Evolutionary conservation across 805 yeast species (phyloP).

Genomic region (Metschnikowia bowlesiae): DNA sequence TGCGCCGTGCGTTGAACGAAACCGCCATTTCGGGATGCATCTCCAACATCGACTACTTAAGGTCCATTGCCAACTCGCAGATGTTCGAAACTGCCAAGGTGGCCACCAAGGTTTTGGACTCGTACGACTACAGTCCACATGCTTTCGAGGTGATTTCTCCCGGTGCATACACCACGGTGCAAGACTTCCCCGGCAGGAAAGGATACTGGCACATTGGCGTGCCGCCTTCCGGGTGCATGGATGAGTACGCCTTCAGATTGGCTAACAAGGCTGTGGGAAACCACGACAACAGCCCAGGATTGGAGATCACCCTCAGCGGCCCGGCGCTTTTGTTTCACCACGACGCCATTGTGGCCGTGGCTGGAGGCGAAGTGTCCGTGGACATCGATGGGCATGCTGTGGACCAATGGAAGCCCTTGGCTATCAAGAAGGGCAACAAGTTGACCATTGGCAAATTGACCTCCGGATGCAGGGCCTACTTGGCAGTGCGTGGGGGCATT

Average conservation of each 20-base stretch:
- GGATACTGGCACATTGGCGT: conserved; percentile 92
- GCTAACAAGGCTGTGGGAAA: conserved; percentile 93
- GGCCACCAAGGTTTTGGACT: conserved; percentile 82
- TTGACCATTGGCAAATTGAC: conserved; percentile 75
- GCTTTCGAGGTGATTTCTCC: conserved; percentile 85
- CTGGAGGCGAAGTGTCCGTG: conserved; percentile 79
- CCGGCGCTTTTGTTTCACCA: conserved; percentile 84
- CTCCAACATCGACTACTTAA: conserved; percentile 84
- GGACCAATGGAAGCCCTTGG: conserved; percentile 68
- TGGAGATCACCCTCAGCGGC: conserved; percentile 84
- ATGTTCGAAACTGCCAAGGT: conserved; percentile 84
- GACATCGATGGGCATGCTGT: conserved; percentile 57
- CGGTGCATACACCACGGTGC: conserved; percentile 95
- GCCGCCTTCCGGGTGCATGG: conserved; percentile 99
- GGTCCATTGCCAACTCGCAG: conserved; percentile 75
- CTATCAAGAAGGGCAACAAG: conserved; percentile 68
- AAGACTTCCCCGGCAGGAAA: conserved; percentile 89
- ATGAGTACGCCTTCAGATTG: conserved; percentile 79
- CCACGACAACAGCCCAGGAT: conserved; percentile 73
- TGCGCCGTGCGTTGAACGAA: conserved; percentile 78
- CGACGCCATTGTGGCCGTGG: conserved; percentile 69
- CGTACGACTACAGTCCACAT: conserved; percentile 70
- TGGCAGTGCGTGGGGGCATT: conserved; percentile 88
- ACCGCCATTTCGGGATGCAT: conserved; percentile 86
- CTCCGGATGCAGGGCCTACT: conserved; percentile 83